These are phyloP conservation scores for Quercus parvula DNA, from an alignment of 306 rosid species.

Conservation along the genomic window DNA sequence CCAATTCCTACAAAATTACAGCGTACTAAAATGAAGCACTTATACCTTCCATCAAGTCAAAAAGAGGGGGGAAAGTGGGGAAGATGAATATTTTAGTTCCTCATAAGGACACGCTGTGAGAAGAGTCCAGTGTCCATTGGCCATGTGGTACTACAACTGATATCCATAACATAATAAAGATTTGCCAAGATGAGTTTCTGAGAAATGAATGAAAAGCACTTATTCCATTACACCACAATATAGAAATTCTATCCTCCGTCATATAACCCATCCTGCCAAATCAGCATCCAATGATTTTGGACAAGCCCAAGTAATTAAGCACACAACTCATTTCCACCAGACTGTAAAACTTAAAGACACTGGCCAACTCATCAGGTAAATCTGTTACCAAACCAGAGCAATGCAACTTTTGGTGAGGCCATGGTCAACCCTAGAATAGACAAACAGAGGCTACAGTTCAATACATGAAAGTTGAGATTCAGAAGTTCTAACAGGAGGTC, in stretches of 20 bases:
- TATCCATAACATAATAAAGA: not conserved
- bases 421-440: not conserved
- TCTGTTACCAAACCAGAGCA: not conserved
- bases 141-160: not conserved
- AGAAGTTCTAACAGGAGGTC: not conserved
- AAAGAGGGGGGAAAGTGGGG: not conserved
- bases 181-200: not conserved
- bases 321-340: not conserved
- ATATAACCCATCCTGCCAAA: not conserved
- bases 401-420: not conserved
- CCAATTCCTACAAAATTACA: slow-evolving; percentile 48
- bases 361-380: not conserved
- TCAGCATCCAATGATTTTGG: not conserved
- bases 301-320: not conserved
- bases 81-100: not conserved
- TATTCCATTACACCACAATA: not conserved
- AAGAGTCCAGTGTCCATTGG: not conserved
- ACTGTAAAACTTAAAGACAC: not conserved
- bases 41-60: not conserved
- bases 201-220: not conserved
- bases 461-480: not conserved
- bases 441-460: not conserved
- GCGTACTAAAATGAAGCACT: not conserved
- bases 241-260: not conserved
- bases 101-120: not conserved